A percentile compares a stretch with the other conserved stretches of the same genome.
Conservation (phyloP, 345 rosid genomes). For the Abelmoschus esculentus region DNA sequence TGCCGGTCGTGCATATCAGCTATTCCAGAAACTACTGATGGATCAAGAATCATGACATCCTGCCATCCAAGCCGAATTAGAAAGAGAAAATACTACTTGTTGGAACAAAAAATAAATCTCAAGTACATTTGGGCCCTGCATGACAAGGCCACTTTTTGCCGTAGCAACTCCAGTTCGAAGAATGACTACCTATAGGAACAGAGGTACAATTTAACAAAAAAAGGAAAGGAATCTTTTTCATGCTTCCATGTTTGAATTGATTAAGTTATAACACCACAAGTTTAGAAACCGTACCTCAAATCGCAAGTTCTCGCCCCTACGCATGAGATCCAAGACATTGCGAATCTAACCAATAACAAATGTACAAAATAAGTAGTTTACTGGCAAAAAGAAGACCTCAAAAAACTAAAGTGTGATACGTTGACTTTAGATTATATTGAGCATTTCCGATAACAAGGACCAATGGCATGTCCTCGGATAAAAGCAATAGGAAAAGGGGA, state of each 20-base stretch:
- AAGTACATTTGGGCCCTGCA: no score
- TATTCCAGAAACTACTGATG: conserved; percentile 48
- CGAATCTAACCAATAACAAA: conserved; percentile 42
- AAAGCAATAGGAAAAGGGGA: background rate
- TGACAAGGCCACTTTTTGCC: background rate
- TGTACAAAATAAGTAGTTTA: background rate
- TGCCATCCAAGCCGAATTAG: conserved; percentile 22
- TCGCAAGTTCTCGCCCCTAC: conserved; percentile 68
- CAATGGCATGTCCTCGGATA: background rate
- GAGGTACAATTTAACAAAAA: background rate
- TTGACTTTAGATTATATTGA: background rate
- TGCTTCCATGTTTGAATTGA: background rate
- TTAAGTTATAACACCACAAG: background rate
- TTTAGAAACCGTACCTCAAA: conserved; percentile 46
- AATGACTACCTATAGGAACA: background rate
- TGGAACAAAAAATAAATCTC: background rate
- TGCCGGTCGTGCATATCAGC: conserved; percentile 71
- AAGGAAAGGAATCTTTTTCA: background rate
- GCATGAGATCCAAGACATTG: conserved; percentile 75
- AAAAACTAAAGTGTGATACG: background rate
- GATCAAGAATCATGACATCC: conserved; percentile 86
- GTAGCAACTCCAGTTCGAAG: background rate
- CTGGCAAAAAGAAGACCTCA: background rate
- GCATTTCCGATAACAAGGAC: background rate
- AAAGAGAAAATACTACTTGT: background rate